phyloP scores from a whole-genome alignment of 176 grass and related monocot species.

The Chrysopogon serrulatus region DNA sequence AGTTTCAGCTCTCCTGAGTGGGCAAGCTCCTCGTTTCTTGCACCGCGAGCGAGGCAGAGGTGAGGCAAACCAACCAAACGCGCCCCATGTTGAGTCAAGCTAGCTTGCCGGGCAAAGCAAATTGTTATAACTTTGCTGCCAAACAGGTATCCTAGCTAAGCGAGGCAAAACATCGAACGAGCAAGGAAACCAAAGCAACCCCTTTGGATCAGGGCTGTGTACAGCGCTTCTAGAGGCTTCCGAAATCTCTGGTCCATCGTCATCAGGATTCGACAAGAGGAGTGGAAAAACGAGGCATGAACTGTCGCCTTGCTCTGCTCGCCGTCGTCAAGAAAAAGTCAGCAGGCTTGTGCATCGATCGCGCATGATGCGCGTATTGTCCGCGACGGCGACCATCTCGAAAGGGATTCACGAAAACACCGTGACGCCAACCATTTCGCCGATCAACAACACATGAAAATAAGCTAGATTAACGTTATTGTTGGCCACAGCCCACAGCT shows the following conservation, averaged over 20 bases:
- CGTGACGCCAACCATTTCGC: background rate
- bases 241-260: background rate
- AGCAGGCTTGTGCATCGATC: background rate
- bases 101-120: too few species aligned
- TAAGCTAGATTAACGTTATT: too few species aligned
- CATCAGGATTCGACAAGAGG: constrained; percentile 5
- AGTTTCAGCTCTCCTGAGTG: too few species aligned
- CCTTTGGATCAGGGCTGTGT: background rate
- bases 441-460: background rate
- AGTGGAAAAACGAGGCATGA: background rate
- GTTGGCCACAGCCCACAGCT: background rate
- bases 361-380: background rate
- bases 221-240: background rate
- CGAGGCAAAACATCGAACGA: too few species aligned
- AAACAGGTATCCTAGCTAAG: too few species aligned
- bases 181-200: background rate
- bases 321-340: background rate
- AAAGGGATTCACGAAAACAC: background rate
- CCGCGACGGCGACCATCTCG: background rate
- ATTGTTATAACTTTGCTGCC: background rate
- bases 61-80: too few species aligned
- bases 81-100: too few species aligned
- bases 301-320: background rate
- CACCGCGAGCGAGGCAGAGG: too few species aligned
- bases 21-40: too few species aligned